phyloP scores from a whole-genome alignment of 768 basidiomycete species.

The Tulasnella sp. region DNA sequence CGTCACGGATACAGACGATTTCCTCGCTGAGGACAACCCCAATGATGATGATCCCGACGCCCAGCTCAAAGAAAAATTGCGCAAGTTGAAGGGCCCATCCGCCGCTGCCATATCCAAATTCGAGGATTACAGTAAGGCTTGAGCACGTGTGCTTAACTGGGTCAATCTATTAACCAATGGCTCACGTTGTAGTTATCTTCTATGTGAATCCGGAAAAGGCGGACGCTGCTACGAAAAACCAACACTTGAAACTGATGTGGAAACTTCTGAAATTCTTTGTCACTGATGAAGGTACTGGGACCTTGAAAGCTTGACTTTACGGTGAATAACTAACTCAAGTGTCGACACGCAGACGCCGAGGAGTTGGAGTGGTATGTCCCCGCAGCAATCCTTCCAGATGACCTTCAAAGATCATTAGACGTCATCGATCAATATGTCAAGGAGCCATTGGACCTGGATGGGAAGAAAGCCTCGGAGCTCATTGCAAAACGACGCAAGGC shows the following conservation, averaged over 20 bases:
- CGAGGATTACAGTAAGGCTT: constrained; percentile 66
- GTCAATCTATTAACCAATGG: neutral
- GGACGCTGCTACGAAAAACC: constrained; percentile 69
- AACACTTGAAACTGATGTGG: constrained; percentile 79
- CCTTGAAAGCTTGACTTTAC: neutral
- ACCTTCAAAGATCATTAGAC: constrained; percentile 62
- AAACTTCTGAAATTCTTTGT: constrained; percentile 69
- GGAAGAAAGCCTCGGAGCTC: constrained; percentile 68
- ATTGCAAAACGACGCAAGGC: constrained; percentile 59
- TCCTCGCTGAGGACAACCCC: neutral
- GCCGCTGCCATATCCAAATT: constrained; percentile 64
- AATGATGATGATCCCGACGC: constrained; percentile 38
- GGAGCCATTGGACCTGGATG: constrained; percentile 74
- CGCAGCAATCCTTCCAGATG: constrained; percentile 57
- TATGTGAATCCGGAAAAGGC: constrained; percentile 71
- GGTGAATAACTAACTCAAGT: constrained; percentile 3
- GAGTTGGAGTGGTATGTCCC: constrained; percentile 87
- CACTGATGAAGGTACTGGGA: constrained; percentile 56
- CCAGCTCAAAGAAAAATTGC: constrained; percentile 28
- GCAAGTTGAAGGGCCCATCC: constrained; percentile 49
- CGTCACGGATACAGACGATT: constrained; percentile 56
- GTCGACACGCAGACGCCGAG: constrained; percentile 47
- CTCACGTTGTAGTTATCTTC: constrained; percentile 56
- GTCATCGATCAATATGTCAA: constrained; percentile 82
- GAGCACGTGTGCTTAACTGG: neutral